A percentile compares a stretch with the other conserved stretches of the same genome.
Evolutionary conservation across 768 basidiomycete genomes (phyloP).

Genomic region (Pleurotus pulmonarius): DNA sequence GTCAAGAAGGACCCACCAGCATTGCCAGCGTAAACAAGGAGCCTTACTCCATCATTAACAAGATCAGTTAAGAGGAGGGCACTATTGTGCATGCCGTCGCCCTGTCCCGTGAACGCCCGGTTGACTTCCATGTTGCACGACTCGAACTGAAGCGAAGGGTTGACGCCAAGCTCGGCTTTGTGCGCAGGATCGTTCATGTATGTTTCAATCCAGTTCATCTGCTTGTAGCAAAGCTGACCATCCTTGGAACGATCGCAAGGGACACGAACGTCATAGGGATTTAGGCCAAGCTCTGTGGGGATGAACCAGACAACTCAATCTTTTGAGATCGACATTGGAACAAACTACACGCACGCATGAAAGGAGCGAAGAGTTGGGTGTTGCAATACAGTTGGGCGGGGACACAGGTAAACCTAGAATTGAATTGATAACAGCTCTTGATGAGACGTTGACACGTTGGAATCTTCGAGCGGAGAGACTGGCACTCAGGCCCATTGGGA

Average conservation of each 20-base stretch:
- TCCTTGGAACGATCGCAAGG: conserved; percentile 71
- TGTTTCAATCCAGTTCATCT: conserved; percentile 85
- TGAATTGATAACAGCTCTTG: conserved; percentile 62
- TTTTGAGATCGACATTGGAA: neutral
- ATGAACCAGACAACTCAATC: neutral
- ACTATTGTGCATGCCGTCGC: conserved; percentile 85
- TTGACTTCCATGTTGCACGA: conserved; percentile 80
- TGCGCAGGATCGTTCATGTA: conserved; percentile 79
- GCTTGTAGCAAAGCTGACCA: conserved; percentile 68
- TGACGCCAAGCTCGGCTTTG: conserved; percentile 79
- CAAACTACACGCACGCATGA: conserved; percentile 54
- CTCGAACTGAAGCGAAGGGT: conserved; percentile 53
- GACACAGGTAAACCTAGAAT: conserved; percentile 61
- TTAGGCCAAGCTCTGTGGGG: conserved; percentile 60
- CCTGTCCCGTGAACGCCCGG: conserved; percentile 74
- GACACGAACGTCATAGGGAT: conserved; percentile 85
- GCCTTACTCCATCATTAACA: conserved; percentile 74
- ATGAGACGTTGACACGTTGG: conserved; percentile 74
- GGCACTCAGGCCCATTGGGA: conserved; percentile 65
- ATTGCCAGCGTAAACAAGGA: conserved; percentile 91
- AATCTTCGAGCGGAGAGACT: conserved; percentile 56
- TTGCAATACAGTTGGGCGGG: conserved; percentile 81
- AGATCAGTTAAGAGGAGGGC: conserved; percentile 77
- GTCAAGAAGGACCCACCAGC: conserved; percentile 46
- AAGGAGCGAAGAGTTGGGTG: conserved; percentile 63